Evolutionary conservation across 306 rosid species (phyloP).

Genomic region (Casuarina equisetifolia): DNA sequence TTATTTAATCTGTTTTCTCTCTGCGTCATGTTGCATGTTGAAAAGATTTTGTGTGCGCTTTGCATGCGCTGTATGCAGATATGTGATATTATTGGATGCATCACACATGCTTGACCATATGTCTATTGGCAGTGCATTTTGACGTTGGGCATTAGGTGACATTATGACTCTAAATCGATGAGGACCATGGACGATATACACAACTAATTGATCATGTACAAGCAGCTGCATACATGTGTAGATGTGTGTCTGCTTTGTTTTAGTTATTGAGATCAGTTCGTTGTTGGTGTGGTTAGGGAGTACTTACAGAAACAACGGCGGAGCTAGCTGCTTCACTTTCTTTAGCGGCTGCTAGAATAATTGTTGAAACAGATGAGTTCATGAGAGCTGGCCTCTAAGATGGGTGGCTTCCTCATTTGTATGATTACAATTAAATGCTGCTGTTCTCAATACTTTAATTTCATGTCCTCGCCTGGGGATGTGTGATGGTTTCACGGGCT

Average conservation of each 20-base stretch:
- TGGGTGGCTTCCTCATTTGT: conserved; percentile 99
- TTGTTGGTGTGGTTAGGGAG: conserved; percentile 66
- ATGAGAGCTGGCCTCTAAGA: conserved; percentile 97
- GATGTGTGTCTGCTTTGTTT: conserved; percentile 3
- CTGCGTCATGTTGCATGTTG: too few species aligned
- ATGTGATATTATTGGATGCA: not conserved
- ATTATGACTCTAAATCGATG: too few species aligned
- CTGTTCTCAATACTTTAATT: conserved; percentile 7
- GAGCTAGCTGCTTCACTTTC: conserved; percentile 95
- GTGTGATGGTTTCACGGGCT: conserved; percentile 1
- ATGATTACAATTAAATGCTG: conserved; percentile 25
- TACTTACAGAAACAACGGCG: conserved; percentile 96
- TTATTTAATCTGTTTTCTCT: not conserved
- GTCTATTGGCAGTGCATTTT: not conserved
- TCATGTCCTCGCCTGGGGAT: not conserved
- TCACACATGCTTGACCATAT: not conserved
- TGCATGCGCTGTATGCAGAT: not conserved
- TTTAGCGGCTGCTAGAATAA: conserved; percentile 90
- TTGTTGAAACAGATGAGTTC: conserved; percentile 97
- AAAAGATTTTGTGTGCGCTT: not conserved
- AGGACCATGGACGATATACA: too few species aligned
- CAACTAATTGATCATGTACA: too few species aligned
- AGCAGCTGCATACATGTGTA: not conserved
- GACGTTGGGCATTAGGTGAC: not conserved
- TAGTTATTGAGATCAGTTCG: conserved; percentile 15